Conservation (phyloP, 495 filamentous ascomycete species). For the Tuber brumale region DNA sequence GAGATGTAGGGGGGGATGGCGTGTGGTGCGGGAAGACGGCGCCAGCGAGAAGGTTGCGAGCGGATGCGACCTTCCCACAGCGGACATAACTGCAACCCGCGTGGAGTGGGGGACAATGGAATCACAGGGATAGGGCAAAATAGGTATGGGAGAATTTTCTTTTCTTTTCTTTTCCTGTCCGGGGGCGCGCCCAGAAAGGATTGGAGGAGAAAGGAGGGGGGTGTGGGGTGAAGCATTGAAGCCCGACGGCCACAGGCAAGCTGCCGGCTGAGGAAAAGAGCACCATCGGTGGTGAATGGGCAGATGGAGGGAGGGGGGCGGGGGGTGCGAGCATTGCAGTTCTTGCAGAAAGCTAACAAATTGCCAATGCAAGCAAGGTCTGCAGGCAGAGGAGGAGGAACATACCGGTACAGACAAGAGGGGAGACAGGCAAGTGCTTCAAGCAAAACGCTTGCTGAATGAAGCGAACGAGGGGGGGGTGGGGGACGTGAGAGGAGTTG, state of each 20-base stretch:
- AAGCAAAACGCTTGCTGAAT: neutral
- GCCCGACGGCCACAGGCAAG: constrained; percentile 24
- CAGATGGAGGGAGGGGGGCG: constrained; percentile 38
- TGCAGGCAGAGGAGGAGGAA: constrained; percentile 28
- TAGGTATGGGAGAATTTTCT: constrained; percentile 37
- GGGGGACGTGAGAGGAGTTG: neutral
- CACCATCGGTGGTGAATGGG: constrained; percentile 34
- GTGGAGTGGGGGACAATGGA: constrained; percentile 43
- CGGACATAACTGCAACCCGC: constrained; percentile 36
- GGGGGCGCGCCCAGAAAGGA: constrained; percentile 25
- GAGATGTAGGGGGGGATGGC: constrained; percentile 41
- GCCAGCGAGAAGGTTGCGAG: constrained; percentile 43
- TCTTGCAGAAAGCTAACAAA: constrained; percentile 2
- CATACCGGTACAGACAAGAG: constrained; percentile 22
- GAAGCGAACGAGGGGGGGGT: neutral
- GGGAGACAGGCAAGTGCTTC: neutral
- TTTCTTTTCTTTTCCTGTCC: constrained; percentile 32
- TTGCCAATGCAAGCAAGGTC: constrained; percentile 1
- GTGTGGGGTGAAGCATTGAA: constrained; percentile 3
- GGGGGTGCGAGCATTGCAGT: constrained; percentile 25
- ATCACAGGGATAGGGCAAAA: constrained; percentile 44
- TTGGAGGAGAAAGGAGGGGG: constrained; percentile 31
- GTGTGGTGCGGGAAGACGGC: constrained; percentile 43
- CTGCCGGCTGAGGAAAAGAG: constrained; percentile 38
- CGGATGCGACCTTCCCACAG: constrained; percentile 40